Conservation (phyloP, 2,329 filamentous ascomycete species). For the Piedraia hortae region DNA sequence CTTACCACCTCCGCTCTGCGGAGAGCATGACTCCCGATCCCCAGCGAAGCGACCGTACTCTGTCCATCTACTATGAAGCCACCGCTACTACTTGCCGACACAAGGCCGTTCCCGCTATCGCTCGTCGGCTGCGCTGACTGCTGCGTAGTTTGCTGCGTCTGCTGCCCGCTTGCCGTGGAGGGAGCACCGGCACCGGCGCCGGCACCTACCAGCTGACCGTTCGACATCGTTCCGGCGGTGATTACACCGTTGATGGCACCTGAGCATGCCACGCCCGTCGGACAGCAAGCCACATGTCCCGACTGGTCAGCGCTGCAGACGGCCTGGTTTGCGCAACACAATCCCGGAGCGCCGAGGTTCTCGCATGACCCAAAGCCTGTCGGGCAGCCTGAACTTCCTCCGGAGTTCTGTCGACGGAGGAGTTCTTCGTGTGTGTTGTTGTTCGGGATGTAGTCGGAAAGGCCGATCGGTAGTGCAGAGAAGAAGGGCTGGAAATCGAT, state of each 20-base stretch:
- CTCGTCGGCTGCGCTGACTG: constrained; percentile 1
- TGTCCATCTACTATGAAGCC: constrained; percentile 10
- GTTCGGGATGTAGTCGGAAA: constrained; percentile 5
- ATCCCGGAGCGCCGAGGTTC: constrained; percentile 22
- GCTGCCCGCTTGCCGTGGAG: constrained; percentile 3
- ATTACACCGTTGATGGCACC: constrained; percentile 20
- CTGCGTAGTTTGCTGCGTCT: constrained; percentile 5
- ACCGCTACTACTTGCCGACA: constrained; percentile 1
- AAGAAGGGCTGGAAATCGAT: constrained; percentile 9
- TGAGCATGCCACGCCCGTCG: constrained; percentile 27
- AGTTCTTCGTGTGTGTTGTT: constrained; percentile 5
- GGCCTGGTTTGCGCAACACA: constrained; percentile 27
- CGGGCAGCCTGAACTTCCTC: constrained; percentile 22
- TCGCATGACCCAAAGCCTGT: constrained; percentile 25
- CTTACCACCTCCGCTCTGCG: constrained; percentile 10
- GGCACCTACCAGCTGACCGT: constrained; percentile 7
- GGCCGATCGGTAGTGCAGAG: constrained; percentile 7
- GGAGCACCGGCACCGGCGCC: constrained; percentile 6
- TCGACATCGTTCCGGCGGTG: constrained; percentile 11
- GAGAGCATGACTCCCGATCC: constrained; percentile 5
- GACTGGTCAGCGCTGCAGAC: constrained; percentile 28
- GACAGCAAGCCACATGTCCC: constrained; percentile 34
- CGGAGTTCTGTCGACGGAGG: constrained; percentile 12
- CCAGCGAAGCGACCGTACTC: constrained; percentile 12
- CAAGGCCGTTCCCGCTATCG: not conserved